Percentiles rank a stretch among this genome's conserved stretches.
Evolutionary conservation across 2,329 filamentous ascomycete genomes (phyloP).

Genomic region (Purpureocillium takamizusanense): DNA sequence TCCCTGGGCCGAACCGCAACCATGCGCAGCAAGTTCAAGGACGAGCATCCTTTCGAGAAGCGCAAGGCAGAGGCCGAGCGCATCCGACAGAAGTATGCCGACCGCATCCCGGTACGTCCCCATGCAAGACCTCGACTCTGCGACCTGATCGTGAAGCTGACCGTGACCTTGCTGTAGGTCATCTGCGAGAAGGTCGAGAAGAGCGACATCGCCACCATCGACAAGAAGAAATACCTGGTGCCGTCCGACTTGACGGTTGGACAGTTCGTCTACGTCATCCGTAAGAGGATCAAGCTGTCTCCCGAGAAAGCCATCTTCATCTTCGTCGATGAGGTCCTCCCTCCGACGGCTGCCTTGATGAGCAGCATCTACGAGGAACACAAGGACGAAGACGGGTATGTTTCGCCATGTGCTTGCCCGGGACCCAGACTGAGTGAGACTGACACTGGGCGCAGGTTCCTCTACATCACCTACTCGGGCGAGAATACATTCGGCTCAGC

Average conservation of each 20-base stretch:
- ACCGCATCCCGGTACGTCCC: slow-evolving; percentile 89
- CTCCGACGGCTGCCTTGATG: slow-evolving; percentile 95
- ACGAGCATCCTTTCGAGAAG: slow-evolving; percentile 99
- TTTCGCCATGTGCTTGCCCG: not conserved
- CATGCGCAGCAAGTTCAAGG: slow-evolving; percentile 99
- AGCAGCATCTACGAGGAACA: slow-evolving; percentile 99
- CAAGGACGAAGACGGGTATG: slow-evolving; percentile 70
- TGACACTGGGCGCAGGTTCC: slow-evolving; percentile 53
- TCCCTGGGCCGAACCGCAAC: slow-evolving; percentile 40
- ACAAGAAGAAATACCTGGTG: slow-evolving; percentile 99
- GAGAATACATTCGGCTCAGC: slow-evolving; percentile 88
- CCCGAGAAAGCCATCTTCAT: slow-evolving; percentile 99
- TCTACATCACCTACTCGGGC: slow-evolving; percentile 99
- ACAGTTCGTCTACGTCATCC: slow-evolving; percentile 99
- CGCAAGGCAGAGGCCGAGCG: slow-evolving; percentile 99
- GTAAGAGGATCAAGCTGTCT: slow-evolving; percentile 98
- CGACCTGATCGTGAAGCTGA: not conserved
- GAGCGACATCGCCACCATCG: slow-evolving; percentile 97
- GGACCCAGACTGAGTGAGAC: not conserved
- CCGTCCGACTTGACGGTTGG: slow-evolving; percentile 96
- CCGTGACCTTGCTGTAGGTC: slow-evolving; percentile 49
- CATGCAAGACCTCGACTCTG: not conserved
- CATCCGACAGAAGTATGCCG: slow-evolving; percentile 97
- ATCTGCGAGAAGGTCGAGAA: slow-evolving; percentile 99
- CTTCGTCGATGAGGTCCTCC: slow-evolving; percentile 97